Conservation (phyloP, 75 land plant genomes). For the Larix kaempferi region DNA sequence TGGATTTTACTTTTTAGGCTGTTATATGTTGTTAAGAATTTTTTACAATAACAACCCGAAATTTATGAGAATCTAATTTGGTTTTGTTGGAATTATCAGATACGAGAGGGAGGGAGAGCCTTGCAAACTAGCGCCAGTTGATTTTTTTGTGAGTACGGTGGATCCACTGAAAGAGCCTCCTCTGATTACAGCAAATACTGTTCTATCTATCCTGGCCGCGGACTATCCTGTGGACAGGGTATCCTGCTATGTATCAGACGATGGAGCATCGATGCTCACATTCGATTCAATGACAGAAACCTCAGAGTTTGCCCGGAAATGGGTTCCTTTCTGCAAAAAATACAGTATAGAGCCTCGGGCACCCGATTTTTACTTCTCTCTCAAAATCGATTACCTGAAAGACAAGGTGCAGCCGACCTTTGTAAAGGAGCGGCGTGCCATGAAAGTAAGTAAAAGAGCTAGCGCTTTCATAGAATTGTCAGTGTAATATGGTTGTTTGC, state of each 20-base stretch:
- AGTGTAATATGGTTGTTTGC: too few species aligned
- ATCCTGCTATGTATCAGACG: slow-evolving; percentile 75
- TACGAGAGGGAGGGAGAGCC: neutral
- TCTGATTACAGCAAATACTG: slow-evolving; percentile 60
- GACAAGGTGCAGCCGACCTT: slow-evolving; percentile 71
- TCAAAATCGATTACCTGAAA: slow-evolving; percentile 61
- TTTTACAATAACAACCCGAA: too few species aligned
- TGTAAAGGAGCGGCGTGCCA: slow-evolving; percentile 54
- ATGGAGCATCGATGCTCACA: slow-evolving; percentile 73
- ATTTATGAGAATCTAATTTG: too few species aligned
- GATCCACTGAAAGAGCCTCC: slow-evolving; percentile 77
- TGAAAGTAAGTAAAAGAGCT: slow-evolving; percentile 10
- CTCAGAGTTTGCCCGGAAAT: slow-evolving; percentile 64
- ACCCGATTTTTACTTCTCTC: slow-evolving; percentile 60
- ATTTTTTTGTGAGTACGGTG: slow-evolving; percentile 67
- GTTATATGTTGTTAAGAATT: too few species aligned
- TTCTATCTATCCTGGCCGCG: slow-evolving; percentile 59
- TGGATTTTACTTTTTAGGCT: too few species aligned
- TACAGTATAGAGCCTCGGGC: slow-evolving; percentile 62
- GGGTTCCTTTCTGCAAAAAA: slow-evolving; percentile 74
- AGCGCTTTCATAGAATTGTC: too few species aligned
- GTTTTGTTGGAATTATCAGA: too few species aligned
- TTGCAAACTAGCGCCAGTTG: slow-evolving; percentile 28
- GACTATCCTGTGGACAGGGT: slow-evolving; percentile 76
- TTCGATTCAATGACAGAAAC: slow-evolving; percentile 63